A percentile compares a stretch with the other conserved stretches of the same genome.
These are phyloP conservation scores for Ramichloridium luteum DNA, from an alignment of 2,329 filamentous ascomycete species.

Conservation along the genomic window DNA sequence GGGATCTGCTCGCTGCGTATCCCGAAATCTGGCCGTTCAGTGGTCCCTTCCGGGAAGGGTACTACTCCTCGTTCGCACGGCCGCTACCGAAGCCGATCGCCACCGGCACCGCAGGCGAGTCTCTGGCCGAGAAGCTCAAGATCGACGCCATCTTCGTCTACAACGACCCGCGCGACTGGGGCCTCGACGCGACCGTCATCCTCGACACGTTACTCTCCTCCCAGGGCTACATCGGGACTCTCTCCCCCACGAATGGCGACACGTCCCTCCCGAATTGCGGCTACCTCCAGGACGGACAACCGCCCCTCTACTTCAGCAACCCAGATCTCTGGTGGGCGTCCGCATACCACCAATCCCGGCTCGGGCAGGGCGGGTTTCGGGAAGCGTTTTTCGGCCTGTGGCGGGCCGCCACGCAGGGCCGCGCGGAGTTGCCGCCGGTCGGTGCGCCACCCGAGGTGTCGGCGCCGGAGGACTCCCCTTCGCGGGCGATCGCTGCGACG, in stretches of 20 bases:
- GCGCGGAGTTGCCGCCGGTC: conserved; percentile 34
- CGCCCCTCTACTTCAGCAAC: conserved; percentile 76
- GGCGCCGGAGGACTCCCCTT: too few relatives aligned
- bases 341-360: conserved; percentile 67
- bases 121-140: conserved; percentile 46
- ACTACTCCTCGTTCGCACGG: conserved; percentile 47
- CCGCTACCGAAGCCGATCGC: conserved; percentile 44
- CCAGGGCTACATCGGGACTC: conserved; percentile 67
- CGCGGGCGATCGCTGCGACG: too few relatives aligned
- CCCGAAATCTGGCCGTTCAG: conserved; percentile 77
- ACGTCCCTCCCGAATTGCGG: conserved; percentile 53
- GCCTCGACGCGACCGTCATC: conserved; percentile 74
- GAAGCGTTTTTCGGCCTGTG: conserved; percentile 72
- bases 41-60: conserved; percentile 46
- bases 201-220: conserved; percentile 70
- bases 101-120: conserved; percentile 24
- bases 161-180: conserved; percentile 95
- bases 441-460: too few relatives aligned
- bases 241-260: conserved; percentile 60
- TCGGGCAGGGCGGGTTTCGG: conserved; percentile 86
- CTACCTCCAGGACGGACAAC: conserved; percentile 74
- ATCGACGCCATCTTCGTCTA: conserved; percentile 88
- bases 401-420: conserved; percentile 53
- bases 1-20: conserved; percentile 64
- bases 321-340: conserved; percentile 84